Percentiles rank a stretch among this genome's conserved stretches.
Conservation (phyloP, 2,329 filamentous ascomycete species). For the Scopulariopsis brevicaulis region DNA sequence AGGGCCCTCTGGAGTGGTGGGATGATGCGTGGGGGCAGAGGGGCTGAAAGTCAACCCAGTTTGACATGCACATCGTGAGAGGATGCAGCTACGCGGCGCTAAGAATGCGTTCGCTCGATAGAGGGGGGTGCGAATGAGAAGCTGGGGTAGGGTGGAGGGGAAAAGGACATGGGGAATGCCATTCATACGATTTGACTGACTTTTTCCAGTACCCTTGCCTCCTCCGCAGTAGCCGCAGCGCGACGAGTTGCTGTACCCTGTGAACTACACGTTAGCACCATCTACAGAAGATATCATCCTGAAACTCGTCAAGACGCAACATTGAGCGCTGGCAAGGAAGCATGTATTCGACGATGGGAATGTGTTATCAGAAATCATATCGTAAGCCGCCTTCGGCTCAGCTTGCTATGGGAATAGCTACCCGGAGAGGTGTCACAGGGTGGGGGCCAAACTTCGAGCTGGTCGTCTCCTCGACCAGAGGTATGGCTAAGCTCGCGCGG, state of each 20-base stretch:
- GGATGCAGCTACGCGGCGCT: not conserved
- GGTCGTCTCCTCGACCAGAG: not conserved
- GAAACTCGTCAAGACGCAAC: not conserved
- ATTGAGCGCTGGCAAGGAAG: not conserved
- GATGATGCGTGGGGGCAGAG: not conserved
- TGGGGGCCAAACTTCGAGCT: too few relatives aligned
- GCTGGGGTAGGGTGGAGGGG: not conserved
- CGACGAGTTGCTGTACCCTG: conserved; percentile 40
- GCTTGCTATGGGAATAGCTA: too few relatives aligned
- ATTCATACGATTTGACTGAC: conserved; percentile 37
- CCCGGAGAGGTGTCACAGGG: too few relatives aligned
- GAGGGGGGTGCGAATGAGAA: not conserved
- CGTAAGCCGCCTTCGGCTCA: too few relatives aligned
- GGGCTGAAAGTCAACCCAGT: not conserved
- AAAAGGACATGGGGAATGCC: not conserved
- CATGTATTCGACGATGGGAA: not conserved
- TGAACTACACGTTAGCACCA: not conserved
- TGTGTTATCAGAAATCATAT: too few relatives aligned
- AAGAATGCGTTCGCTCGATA: not conserved
- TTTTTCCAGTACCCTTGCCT: conserved; percentile 23
- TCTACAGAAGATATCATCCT: not conserved
- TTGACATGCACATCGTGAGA: not conserved
- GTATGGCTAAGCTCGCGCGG: not conserved
- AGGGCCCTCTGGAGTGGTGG: not conserved
- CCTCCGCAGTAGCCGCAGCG: conserved; percentile 43